Evolutionary conservation across 2,329 filamentous ascomycete species (phyloP), one percentile per base, ranked within the genome.

Genomic region (Albophoma yamanashiensis): DNA sequence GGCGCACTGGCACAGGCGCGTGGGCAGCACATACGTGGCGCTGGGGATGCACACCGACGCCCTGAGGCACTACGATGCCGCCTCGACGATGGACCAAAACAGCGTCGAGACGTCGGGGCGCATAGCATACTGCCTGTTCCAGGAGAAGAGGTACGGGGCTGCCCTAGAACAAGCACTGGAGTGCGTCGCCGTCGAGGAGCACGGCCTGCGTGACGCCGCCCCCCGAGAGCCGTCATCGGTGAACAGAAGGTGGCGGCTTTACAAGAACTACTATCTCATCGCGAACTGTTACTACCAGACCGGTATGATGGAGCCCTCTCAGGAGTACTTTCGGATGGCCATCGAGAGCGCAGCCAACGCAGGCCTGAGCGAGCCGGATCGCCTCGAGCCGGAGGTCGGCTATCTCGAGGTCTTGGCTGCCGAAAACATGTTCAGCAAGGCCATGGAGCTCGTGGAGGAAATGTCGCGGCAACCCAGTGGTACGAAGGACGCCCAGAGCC

Each of bases 1-100:
- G 0, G 73, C 71, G 0, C 73, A 76, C 43, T 78, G 69, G 70
- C 69, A 75, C 47, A 68, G 73, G 11, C 70, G 75, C 2, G 67
- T 75, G 0, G 75, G 75, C 47, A 76, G 75, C 59, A 76, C 75
- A 0, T 75, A 74, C 22, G 62, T 77, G 39, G 71, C 68, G 7
- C 67, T 73, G n/a, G 70, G 67, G 8, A 68, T 75, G 61, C 68
- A 75, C 55, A 67, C 61, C 4, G 67, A 70, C 43, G 75, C 75
- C 0, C 61, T 76, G 4, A 61, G 62, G 2, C 70, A 75, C 43
- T 77, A 75, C 27, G 65, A 75, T 20, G 64, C 67, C 22, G 74
- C 75, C 0, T 67, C 77, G 4, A 66, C 68, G 25, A 65, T 73
- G 2, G 74, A 76, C n/a, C 63, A 67, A 15, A 71, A 74, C 62